Percentiles rank a stretch among this genome's conserved stretches.
phyloP scores from a whole-genome alignment of 805 yeast genomes.

The Clavispora santaluciae region DNA sequence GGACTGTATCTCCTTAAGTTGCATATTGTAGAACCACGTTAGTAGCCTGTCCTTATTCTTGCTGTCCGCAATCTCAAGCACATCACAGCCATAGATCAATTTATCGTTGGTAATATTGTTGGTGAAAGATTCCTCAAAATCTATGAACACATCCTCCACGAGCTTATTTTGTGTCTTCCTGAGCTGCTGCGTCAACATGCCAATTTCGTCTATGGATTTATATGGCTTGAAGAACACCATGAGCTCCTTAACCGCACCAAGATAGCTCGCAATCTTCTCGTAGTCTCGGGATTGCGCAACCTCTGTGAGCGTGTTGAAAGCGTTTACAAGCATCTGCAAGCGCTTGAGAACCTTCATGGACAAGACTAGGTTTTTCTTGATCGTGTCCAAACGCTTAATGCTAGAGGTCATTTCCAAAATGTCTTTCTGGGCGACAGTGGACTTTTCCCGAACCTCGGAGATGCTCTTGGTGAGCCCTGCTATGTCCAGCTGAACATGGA shows the following conservation, averaged over 20 bases:
- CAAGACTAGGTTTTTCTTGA: conserved; percentile 76
- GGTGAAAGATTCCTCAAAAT: conserved; percentile 51
- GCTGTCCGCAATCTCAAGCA: conserved; percentile 61
- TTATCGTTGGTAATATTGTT: conserved; percentile 26
- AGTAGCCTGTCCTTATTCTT: conserved; percentile 55
- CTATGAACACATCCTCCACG: conserved; percentile 66
- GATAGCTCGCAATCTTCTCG: conserved; percentile 51
- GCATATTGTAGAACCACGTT: conserved; percentile 67
- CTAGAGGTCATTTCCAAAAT: conserved; percentile 70
- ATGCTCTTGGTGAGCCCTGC: conserved; percentile 40
- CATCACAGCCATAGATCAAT: conserved; percentile 61
- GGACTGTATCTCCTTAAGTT: conserved; percentile 66
- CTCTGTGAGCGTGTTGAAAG: conserved; percentile 56
- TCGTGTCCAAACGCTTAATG: conserved; percentile 72
- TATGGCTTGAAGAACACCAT: conserved; percentile 71
- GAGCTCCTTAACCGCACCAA: conserved; percentile 70
- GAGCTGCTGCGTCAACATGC: conserved; percentile 56
- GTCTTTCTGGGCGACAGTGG: conserved; percentile 52
- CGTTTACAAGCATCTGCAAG: conserved; percentile 77
- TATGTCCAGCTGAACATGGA: conserved; percentile 30
- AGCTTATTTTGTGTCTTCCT: conserved; percentile 55
- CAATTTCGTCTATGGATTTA: conserved; percentile 78
- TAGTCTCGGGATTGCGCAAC: conserved; percentile 46
- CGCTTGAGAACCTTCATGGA: conserved; percentile 85
- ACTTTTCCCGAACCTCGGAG: conserved; percentile 42